Conservation (phyloP, 2,329 filamentous ascomycete genomes). For the Xylariaceae sp. region DNA sequence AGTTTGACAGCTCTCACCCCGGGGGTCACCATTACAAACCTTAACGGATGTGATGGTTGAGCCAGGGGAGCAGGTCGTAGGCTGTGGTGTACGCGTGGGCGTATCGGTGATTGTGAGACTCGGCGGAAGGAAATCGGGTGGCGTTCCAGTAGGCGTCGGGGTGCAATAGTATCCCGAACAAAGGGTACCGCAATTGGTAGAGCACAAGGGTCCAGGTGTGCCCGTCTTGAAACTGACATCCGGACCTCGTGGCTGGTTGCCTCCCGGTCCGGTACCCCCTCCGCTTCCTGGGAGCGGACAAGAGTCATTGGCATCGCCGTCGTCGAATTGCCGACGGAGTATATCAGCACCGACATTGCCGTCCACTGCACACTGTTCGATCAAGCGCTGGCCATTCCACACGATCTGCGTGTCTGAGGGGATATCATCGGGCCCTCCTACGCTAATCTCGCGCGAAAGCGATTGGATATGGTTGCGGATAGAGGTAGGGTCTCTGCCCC, state of each 20-base stretch:
- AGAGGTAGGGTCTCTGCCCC: background rate
- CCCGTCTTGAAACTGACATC: background rate
- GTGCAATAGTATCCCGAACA: constrained; percentile 2
- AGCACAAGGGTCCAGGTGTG: background rate
- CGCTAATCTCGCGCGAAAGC: too few relatives aligned
- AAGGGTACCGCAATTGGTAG: constrained; percentile 1
- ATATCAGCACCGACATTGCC: too few relatives aligned
- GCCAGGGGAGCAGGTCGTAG: background rate
- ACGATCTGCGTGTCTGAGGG: background rate
- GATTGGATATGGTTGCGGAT: background rate
- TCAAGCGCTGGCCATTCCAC: background rate
- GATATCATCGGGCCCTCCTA: background rate
- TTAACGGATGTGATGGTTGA: background rate
- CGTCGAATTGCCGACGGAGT: background rate
- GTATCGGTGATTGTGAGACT: background rate
- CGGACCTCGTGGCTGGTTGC: background rate
- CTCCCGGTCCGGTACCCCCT: background rate
- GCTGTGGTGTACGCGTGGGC: background rate
- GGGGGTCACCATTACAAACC: background rate
- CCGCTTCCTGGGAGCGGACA: too few relatives aligned
- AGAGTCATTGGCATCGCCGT: background rate
- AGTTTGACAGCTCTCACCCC: background rate
- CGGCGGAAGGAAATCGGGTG: constrained; percentile 2
- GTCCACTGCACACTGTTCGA: too few relatives aligned
- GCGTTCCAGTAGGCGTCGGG: background rate